Evolutionary conservation across 2,329 filamentous ascomycete species (phyloP), one percentile per base, ranked within the genome.

Genomic region (Ophiostoma sp.): DNA sequence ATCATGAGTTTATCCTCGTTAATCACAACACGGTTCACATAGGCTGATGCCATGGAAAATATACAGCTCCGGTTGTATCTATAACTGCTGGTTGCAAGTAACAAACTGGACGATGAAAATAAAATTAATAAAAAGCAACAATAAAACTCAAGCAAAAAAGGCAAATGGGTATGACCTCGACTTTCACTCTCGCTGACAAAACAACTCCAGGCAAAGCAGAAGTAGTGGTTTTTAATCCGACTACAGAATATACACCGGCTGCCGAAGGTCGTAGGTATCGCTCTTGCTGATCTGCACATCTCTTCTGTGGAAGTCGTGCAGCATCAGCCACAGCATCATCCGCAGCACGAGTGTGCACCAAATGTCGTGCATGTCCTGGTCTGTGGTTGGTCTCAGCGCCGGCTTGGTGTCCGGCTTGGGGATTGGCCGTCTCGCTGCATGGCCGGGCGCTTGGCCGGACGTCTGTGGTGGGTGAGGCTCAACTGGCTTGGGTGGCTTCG

Each of bases 311-410:
- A 87, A 87, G 73, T 87, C 83, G 74, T 87, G 85, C 72, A 87
- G 77, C 77, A 85, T 80, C 69, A 87, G 76, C 86, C 85, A 87
- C 74, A 84, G 86, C 35, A 87, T 78, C 85, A 87, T 87, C 33
- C 85, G 78, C 73, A 87, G 85, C 3, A 86, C 79, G n/a, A 87
- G 77, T 8, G 82, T 83, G 73, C 83, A 84, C 85, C 85, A 87
- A 23, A 86, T 81, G 8, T 82, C 80, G 27, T 76, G 75, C 1
- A 78, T 76, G 36, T 73, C 71, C 69, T 52, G 68, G 33, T 7
- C 64, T 33, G 11, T 67, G n/a, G 39, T 60, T 39, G 31, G 52
- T 27, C 60, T 33, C n/a, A 10, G 54, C 54, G 23, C n/a, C 54
- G n/a, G 54, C 23, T 23, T 23, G 67, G 27, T 36, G 20, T 44